These are phyloP conservation scores for Nicotiana sylvestris DNA, from an alignment of 257 asterid species.

Conservation along the genomic window DNA sequence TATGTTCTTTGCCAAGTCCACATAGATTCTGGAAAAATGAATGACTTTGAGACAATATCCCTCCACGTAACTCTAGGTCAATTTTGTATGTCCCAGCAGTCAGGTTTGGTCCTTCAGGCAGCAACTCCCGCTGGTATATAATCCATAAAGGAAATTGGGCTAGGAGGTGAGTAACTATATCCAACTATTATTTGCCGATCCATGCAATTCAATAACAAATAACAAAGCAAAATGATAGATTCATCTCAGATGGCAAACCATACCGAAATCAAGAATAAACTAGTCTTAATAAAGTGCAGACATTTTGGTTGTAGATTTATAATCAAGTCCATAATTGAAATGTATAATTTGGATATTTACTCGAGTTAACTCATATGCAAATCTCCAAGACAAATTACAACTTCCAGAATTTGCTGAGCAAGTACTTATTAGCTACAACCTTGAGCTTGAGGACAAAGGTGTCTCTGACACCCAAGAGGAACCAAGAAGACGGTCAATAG, in stretches of 20 bases:
- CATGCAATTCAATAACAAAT: background rate
- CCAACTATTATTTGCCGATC: background rate
- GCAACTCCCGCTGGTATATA: background rate
- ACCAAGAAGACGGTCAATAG: constrained; percentile 4
- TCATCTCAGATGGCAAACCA: background rate
- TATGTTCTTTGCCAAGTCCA: background rate
- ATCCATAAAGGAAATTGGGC: background rate
- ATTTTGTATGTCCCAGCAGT: background rate
- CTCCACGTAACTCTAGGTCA: background rate
- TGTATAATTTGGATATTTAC: background rate
- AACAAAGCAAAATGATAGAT: background rate
- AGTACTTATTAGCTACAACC: background rate
- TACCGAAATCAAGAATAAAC: background rate
- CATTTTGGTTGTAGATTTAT: background rate
- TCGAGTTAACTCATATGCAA: background rate
- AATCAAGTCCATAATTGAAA: background rate
- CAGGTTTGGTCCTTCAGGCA: background rate
- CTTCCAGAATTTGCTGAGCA: background rate
- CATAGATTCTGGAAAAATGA: background rate
- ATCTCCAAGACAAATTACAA: constrained; percentile 1
- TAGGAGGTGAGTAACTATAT: background rate
- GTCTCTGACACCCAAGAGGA: background rate
- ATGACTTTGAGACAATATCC: background rate
- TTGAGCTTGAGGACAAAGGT: background rate
- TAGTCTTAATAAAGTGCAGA: constrained; percentile 1